Percentiles rank a stretch among this genome's conserved stretches.
Evolutionary conservation across 192 early-diverging fungal species (phyloP).

Genomic region (Coemansia sp.): DNA sequence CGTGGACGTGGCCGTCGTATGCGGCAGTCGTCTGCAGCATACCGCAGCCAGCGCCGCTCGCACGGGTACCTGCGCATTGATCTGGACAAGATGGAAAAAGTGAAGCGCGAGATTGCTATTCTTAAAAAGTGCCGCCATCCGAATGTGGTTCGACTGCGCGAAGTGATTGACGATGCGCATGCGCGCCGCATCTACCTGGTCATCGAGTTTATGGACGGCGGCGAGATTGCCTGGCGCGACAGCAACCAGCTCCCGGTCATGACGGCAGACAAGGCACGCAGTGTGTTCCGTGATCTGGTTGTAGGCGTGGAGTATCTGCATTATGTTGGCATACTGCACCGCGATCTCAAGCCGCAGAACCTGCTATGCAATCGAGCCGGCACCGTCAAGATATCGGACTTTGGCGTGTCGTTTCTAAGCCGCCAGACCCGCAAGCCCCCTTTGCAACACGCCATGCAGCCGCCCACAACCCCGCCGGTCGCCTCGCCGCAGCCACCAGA

Average conservation of each 20-base stretch:
- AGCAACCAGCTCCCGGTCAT: conserved; percentile 62
- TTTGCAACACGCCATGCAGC: neutral
- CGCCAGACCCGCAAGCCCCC: conserved; percentile 24
- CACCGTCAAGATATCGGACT: conserved; percentile 95
- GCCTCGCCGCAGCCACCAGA: conserved; percentile 10
- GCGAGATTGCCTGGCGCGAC: conserved; percentile 89
- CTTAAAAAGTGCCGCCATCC: conserved; percentile 93
- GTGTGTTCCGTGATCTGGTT: conserved; percentile 87
- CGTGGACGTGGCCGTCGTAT: conserved; percentile 36
- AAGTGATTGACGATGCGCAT: conserved; percentile 93
- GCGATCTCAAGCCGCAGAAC: conserved; percentile 98
- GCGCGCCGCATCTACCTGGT: conserved; percentile 91
- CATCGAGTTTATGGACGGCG: conserved; percentile 88
- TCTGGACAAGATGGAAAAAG: conserved; percentile 65
- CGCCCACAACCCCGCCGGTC: conserved; percentile 12
- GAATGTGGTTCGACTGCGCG: conserved; percentile 82
- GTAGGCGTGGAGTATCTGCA: conserved; percentile 93
- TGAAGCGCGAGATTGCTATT: conserved; percentile 93
- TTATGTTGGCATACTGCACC: conserved; percentile 92
- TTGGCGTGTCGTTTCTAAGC: conserved; percentile 91
- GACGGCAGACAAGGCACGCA: conserved; percentile 60
- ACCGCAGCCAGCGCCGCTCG: conserved; percentile 21
- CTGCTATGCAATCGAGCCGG: conserved; percentile 72
- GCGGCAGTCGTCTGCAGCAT: conserved; percentile 18
- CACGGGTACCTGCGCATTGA: conserved; percentile 50